Conservation (phyloP, 768 basidiomycete genomes). For the Mycena sanguinolenta region DNA sequence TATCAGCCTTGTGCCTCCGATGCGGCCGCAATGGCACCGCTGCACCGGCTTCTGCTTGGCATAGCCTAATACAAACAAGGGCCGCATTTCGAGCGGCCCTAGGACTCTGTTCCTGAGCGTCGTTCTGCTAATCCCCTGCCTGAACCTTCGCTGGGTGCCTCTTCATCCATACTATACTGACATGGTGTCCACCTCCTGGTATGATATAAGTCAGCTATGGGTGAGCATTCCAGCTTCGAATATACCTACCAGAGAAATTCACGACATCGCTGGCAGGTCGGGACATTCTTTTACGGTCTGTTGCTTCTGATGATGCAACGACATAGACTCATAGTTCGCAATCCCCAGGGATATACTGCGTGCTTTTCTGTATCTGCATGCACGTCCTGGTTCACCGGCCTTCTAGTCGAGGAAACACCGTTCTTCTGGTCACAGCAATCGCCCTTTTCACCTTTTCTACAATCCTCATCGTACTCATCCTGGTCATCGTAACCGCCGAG, state of each 20-base stretch:
- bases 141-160: neutral
- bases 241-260: neutral
- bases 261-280: neutral
- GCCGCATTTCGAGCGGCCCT: neutral
- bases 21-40: neutral
- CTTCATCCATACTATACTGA: neutral
- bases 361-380: slow-evolving; percentile 5
- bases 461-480: slow-evolving; percentile 3
- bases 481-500: neutral
- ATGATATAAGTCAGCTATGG: no score
- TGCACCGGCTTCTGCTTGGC: neutral
- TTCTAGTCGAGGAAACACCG: slow-evolving; percentile 5
- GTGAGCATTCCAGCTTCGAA: slow-evolving; percentile 4
- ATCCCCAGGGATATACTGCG: slow-evolving; percentile 2
- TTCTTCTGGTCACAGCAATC: slow-evolving; percentile 1
- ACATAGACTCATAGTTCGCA: neutral
- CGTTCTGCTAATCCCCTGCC: neutral
- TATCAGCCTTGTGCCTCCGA: neutral
- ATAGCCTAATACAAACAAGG: neutral
- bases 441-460: slow-evolving; percentile 6
- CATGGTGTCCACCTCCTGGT: neutral
- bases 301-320: neutral
- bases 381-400: neutral
- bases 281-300: slow-evolving; percentile 1
- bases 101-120: neutral